These are phyloP conservation scores for Arthrobotrys iridis DNA, from an alignment of 2,329 filamentous ascomycete species.

Conservation along the genomic window DNA sequence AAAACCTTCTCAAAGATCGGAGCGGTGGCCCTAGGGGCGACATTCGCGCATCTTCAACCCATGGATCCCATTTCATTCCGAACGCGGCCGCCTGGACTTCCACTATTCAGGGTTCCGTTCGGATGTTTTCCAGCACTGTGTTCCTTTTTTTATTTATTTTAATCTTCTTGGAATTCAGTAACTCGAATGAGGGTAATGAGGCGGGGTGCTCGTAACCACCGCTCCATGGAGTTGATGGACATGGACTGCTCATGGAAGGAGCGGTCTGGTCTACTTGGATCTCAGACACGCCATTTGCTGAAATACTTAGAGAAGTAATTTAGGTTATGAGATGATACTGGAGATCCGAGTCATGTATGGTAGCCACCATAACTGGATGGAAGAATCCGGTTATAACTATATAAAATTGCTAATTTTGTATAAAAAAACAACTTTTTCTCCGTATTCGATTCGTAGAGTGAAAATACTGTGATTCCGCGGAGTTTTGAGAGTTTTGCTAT, in stretches of 20 bases:
- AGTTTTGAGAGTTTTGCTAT: not conserved
- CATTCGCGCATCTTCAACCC: constrained; percentile 44
- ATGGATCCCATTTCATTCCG: constrained; percentile 30
- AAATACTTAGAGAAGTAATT: not conserved
- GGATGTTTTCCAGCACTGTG: constrained; percentile 3
- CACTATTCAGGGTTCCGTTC: not conserved
- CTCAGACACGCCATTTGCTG: not conserved
- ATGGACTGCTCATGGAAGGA: not conserved
- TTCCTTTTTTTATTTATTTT: no score
- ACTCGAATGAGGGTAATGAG: not conserved
- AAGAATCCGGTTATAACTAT: constrained; percentile 35
- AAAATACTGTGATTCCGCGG: constrained; percentile 5
- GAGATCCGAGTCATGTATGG: constrained; percentile 32
- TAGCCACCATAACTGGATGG: constrained; percentile 34
- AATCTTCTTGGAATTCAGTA: not conserved
- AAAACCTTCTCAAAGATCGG: not conserved
- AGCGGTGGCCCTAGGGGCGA: constrained; percentile 22
- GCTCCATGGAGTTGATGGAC: constrained; percentile 9
- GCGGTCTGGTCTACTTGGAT: constrained; percentile 1
- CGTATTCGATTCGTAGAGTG: not conserved
- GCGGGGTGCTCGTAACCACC: not conserved
- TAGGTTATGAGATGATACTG: not conserved
- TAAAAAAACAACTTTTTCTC: not conserved
- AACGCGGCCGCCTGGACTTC: not conserved
- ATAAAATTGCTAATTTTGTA: constrained; percentile 11